A percentile compares a stretch with the other conserved stretches of the same genome.
Evolutionary conservation across 1,284 basidiomycete species (phyloP).

Genomic region (Ustilago shanxiensis): DNA sequence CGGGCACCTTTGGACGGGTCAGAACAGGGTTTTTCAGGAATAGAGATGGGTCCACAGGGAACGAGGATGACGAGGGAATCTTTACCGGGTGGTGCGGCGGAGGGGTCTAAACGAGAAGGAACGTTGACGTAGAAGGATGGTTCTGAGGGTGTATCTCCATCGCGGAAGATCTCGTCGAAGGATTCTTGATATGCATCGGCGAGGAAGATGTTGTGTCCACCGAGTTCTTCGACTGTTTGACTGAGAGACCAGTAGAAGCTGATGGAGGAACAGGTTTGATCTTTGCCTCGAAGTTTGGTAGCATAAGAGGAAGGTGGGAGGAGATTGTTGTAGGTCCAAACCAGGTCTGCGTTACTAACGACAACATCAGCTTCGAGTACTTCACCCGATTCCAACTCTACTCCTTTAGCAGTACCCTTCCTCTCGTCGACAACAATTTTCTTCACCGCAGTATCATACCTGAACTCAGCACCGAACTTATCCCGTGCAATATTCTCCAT

Average conservation of each 20-base stretch:
- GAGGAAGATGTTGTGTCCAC: constrained; percentile 72
- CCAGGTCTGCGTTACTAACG: constrained; percentile 74
- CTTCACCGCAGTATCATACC: constrained; percentile 71
- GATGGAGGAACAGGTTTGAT: constrained; percentile 73
- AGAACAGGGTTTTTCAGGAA: constrained; percentile 45
- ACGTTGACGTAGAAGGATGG: constrained; percentile 75
- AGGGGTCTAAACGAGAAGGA: constrained; percentile 71
- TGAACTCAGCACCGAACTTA: constrained; percentile 71
- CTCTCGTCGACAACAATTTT: constrained; percentile 65
- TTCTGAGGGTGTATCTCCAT: constrained; percentile 73
- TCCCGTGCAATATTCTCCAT: constrained; percentile 72
- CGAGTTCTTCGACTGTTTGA: constrained; percentile 71
- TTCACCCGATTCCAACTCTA: constrained; percentile 72
- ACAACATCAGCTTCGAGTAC: constrained; percentile 72
- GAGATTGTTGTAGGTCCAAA: constrained; percentile 73
- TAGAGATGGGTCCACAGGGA: constrained; percentile 69
- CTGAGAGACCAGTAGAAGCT: constrained; percentile 75
- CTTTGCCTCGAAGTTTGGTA: constrained; percentile 59
- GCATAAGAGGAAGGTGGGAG: constrained; percentile 70
- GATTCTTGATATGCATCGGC: constrained; percentile 72
- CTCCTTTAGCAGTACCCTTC: constrained; percentile 66
- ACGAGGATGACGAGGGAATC: constrained; percentile 71
- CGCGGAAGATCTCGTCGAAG: constrained; percentile 74
- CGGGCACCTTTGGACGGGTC: constrained; percentile 49
- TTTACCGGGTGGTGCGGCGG: constrained; percentile 70